Evolutionary conservation across 768 basidiomycete species (phyloP).

Genomic region (Trametes cubensis): DNA sequence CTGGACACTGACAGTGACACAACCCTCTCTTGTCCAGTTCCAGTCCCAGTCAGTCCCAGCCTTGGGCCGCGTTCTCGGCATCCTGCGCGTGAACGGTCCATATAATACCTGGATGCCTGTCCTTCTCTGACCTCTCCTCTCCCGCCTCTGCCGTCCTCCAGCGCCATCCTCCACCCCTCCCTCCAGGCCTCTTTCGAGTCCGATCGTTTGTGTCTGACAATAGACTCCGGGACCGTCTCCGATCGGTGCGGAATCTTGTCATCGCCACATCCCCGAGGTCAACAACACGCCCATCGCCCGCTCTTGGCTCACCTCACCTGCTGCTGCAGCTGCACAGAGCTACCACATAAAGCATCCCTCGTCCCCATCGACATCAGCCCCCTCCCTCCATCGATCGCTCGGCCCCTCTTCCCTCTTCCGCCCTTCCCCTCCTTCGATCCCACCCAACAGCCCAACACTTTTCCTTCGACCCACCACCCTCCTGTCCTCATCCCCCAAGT

Average conservation of each 20-base stretch:
- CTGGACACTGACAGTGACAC: no score
- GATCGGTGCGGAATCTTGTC: neutral
- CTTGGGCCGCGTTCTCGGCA: conserved; percentile 9
- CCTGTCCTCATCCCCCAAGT: neutral
- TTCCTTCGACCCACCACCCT: neutral
- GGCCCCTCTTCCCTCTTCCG: neutral
- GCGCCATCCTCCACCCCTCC: neutral
- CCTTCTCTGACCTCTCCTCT: neutral
- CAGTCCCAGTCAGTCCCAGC: no score
- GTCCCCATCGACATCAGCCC: no score
- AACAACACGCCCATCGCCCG: no score
- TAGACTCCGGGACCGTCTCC: neutral
- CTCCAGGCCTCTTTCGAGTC: neutral
- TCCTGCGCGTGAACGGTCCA: neutral
- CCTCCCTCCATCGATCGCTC: no score
- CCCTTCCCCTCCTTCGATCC: neutral
- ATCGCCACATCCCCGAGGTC: no score
- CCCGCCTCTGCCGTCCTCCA: neutral
- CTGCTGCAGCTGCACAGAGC: no score
- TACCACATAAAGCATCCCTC: no score
- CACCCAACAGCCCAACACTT: no score
- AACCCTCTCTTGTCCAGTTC: conserved; percentile 16
- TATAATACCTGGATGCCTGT: neutral
- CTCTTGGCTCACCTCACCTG: no score
- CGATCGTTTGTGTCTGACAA: neutral